A percentile compares a stretch with the other conserved stretches of the same genome.
phyloP scores from a whole-genome alignment of 305 asterid genomes.

The Solanum hybrid region DNA sequence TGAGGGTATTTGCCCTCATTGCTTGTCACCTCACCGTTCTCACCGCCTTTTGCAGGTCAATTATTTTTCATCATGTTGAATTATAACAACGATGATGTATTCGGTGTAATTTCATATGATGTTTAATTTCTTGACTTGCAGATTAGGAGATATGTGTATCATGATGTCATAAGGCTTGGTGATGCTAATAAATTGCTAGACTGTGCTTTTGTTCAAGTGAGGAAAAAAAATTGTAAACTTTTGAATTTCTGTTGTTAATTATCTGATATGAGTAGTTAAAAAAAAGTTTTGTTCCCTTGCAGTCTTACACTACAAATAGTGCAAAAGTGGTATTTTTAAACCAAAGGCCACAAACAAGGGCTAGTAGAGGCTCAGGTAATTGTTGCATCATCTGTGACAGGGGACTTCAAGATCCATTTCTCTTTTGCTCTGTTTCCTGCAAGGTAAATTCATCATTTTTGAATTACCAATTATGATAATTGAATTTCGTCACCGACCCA shows the following conservation, averaged over 20 bases:
- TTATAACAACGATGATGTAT: neutral
- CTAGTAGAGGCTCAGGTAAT: conserved; percentile 35
- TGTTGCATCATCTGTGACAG: conserved; percentile 56
- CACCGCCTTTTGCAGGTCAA: conserved; percentile 17
- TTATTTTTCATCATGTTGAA: neutral
- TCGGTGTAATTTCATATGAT: neutral
- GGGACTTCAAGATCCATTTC: conserved; percentile 44
- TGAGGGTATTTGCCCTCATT: conserved; percentile 17
- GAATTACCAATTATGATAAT: neutral
- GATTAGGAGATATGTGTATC: conserved; percentile 68
- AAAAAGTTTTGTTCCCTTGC: neutral
- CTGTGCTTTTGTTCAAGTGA: conserved; percentile 56
- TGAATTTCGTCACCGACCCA: conserved; percentile 2
- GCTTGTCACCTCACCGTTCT: conserved; percentile 8
- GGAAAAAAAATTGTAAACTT: neutral
- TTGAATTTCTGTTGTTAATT: neutral
- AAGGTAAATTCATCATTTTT: conserved; percentile 35
- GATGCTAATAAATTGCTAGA: conserved; percentile 54
- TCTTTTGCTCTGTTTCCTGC: conserved; percentile 74
- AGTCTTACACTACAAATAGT: conserved; percentile 61
- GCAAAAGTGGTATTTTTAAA: conserved; percentile 75
- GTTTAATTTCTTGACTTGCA: conserved; percentile 5
- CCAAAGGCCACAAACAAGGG: conserved; percentile 50
- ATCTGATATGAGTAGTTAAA: neutral
- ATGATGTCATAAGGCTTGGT: conserved; percentile 41